Evolutionary conservation across 176 grass and related monocot genomes (phyloP).

Genomic region (Triticum turgidum): DNA sequence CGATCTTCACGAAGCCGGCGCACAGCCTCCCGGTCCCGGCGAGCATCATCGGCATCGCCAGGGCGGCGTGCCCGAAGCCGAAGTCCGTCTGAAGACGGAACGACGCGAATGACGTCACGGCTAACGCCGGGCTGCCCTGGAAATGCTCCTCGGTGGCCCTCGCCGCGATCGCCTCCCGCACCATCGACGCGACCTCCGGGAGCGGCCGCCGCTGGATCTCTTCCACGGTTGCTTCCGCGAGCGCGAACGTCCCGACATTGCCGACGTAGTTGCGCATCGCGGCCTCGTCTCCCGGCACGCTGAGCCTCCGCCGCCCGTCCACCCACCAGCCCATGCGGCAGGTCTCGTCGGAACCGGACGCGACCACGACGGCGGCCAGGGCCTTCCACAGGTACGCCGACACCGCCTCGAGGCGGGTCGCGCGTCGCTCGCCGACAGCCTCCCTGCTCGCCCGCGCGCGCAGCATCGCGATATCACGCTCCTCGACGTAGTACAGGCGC

Average conservation of each 20-base stretch:
- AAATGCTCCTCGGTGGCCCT: not conserved
- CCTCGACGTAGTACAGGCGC: not conserved
- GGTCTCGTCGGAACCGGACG: not conserved
- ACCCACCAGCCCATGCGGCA: not conserved
- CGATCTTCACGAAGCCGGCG: not conserved
- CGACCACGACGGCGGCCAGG: not conserved
- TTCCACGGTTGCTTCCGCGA: not conserved
- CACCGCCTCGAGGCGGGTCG: not conserved
- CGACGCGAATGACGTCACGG: not conserved
- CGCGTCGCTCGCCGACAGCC: not conserved
- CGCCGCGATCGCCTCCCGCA: not conserved
- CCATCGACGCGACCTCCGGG: not conserved
- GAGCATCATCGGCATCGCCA: not conserved
- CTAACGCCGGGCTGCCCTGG: not conserved
- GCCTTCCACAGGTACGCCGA: not conserved
- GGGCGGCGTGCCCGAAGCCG: not conserved
- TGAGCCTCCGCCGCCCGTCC: not conserved
- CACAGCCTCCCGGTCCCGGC: not conserved
- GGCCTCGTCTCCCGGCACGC: not conserved
- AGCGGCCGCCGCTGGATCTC: not conserved
- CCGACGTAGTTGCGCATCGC: not conserved
- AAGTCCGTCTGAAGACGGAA: not conserved
- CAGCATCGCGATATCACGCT: not conserved
- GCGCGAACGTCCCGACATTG: not conserved
- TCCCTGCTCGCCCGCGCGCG: not conserved